phyloP scores from a whole-genome alignment of 2,329 filamentous ascomycete species.

The Apiospora sp. region DNA sequence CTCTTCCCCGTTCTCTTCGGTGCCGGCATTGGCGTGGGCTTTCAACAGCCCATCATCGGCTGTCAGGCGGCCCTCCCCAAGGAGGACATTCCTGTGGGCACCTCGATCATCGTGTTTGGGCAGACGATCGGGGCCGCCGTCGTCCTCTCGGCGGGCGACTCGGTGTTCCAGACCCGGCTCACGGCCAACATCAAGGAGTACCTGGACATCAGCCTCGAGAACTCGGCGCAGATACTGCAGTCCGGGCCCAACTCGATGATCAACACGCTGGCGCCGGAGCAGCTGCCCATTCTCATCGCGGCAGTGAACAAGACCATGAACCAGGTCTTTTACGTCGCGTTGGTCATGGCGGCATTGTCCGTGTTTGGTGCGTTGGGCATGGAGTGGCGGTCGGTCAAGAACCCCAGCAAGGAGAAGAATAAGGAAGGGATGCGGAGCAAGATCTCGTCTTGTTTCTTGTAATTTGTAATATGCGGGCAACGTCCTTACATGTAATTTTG shows the following conservation, averaged over 20 bases:
- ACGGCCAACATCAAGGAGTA: conserved; percentile 24
- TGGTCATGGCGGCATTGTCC: conserved; percentile 25
- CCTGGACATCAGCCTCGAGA: conserved; percentile 23
- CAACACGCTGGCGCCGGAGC: not conserved
- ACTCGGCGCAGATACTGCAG: conserved; percentile 23
- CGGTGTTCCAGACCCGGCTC: conserved; percentile 67
- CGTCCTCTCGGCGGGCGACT: conserved; percentile 70
- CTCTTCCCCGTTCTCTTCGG: conserved; percentile 65
- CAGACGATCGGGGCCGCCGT: conserved; percentile 72
- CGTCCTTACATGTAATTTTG: not conserved
- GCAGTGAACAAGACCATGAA: conserved; percentile 24
- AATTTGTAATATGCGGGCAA: too few relatives aligned
- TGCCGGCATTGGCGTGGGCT: conserved; percentile 58
- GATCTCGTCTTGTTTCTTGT: not conserved
- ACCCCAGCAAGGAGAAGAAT: not conserved
- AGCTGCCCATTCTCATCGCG: conserved; percentile 17
- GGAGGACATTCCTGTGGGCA: conserved; percentile 58
- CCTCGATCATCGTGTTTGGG: conserved; percentile 65
- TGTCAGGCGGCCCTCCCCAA: conserved; percentile 60
- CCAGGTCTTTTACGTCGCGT: conserved; percentile 26
- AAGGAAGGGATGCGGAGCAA: not conserved
- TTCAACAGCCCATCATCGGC: conserved; percentile 57
- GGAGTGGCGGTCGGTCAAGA: conserved; percentile 25
- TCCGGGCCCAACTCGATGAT: conserved; percentile 11
- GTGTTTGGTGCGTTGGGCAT: conserved; percentile 26